A percentile compares a stretch with the other conserved stretches of the same genome.
Evolutionary conservation across 225 moss, liverwort and hornwort genomes (phyloP).

Genomic region (Bryum argenteum): DNA sequence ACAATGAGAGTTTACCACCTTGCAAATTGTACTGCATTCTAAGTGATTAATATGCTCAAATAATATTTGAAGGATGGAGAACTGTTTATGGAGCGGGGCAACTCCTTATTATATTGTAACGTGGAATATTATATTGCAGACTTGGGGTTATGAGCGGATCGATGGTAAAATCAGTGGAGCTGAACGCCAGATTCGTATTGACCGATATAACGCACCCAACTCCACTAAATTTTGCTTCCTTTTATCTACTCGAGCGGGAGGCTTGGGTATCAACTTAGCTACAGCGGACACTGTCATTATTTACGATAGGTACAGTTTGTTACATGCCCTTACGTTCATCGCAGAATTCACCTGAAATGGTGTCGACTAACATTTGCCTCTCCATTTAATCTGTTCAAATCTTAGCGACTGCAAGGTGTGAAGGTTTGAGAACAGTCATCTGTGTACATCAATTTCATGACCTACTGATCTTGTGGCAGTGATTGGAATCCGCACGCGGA

Average conservation of each 20-base stretch:
- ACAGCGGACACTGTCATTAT: constrained; percentile 95
- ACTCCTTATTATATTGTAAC: constrained; percentile 1
- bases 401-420: too few species aligned
- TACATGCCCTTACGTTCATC: not conserved
- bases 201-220: constrained; percentile 81
- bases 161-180: constrained; percentile 92
- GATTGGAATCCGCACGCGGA: constrained; percentile 99
- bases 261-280: constrained; percentile 91
- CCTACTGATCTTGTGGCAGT: constrained; percentile 42
- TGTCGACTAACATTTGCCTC: too few species aligned
- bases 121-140: constrained; percentile 37
- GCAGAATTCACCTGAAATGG: not conserved
- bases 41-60: too few species aligned
- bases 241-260: constrained; percentile 93
- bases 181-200: constrained; percentile 89
- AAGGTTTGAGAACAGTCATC: too few species aligned
- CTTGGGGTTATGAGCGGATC: constrained; percentile 99
- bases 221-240: constrained; percentile 92
- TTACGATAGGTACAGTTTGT: constrained; percentile 74
- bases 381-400: too few species aligned
- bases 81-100: not conserved
- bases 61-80: not conserved
- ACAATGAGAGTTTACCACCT: too few species aligned
- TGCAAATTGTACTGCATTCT: too few species aligned
- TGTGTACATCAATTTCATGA: too few species aligned